Conservation (phyloP, 2,329 filamentous ascomycete genomes). For the Ophiostoma tasmaniense region DNA sequence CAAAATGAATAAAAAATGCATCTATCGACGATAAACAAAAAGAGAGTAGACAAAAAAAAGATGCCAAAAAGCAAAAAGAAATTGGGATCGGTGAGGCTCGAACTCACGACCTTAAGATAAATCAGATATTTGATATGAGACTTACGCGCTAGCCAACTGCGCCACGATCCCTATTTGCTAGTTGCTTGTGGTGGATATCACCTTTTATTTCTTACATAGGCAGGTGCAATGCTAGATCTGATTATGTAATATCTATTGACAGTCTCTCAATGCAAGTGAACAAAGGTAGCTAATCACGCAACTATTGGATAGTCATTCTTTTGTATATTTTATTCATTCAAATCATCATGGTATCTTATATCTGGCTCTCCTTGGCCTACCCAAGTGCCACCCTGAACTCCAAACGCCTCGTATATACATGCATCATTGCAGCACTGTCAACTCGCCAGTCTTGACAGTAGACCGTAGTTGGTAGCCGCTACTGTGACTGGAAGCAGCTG, state of each 20-base stretch:
- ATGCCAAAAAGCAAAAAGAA: neutral
- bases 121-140: slow-evolving; percentile 6
- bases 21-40: neutral
- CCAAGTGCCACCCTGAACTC: neutral
- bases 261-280: no score
- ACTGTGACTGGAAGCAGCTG: neutral
- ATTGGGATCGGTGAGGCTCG: slow-evolving; percentile 21
- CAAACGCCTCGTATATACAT: slow-evolving; percentile 12
- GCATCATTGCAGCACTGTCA: neutral
- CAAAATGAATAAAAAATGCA: no score
- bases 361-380: neutral
- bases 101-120: slow-evolving; percentile 21
- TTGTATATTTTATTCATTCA: neutral
- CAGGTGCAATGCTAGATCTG: neutral
- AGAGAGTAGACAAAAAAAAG: neutral
- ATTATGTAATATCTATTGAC: neutral
- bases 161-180: slow-evolving; percentile 9
- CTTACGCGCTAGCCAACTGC: slow-evolving; percentile 11
- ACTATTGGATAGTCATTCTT: neutral
- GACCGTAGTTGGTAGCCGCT: neutral
- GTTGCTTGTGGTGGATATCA: neutral
- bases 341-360: neutral
- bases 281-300: neutral
- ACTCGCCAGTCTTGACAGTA: neutral
- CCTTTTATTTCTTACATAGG: neutral